Conservation (phyloP, 129 eudicot species). For the Chrysanthemum makinoi region DNA sequence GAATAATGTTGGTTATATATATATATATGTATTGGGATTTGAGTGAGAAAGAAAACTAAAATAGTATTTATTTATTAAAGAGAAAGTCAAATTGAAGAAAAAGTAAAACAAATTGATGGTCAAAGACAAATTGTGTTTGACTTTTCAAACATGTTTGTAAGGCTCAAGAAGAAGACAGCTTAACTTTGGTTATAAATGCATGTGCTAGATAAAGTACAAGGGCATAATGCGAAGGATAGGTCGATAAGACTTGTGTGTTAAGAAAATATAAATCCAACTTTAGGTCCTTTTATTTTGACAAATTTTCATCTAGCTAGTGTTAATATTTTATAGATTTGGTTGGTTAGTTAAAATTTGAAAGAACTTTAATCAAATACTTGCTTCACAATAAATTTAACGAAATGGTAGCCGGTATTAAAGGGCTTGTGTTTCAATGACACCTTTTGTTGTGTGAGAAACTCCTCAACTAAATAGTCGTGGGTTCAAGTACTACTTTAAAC, state of each 20-base stretch:
- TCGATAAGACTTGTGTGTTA: slow-evolving; percentile 8
- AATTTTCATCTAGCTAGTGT: not conserved
- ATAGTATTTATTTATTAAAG: slow-evolving; percentile 11
- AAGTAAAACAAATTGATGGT: slow-evolving; percentile 26
- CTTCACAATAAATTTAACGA: not conserved
- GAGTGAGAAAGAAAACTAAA: slow-evolving; percentile 10
- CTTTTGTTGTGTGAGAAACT: too few relatives aligned
- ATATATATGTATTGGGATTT: slow-evolving; percentile 11
- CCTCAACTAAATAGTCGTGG: too few relatives aligned
- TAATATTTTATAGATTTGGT: not conserved
- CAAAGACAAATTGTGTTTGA: slow-evolving; percentile 28
- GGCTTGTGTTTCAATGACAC: too few relatives aligned
- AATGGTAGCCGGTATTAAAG: too few relatives aligned
- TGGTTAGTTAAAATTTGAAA: not conserved
- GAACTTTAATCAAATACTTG: not conserved
- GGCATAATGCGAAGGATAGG: slow-evolving; percentile 20
- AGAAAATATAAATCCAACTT: not conserved
- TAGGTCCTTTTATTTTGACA: slow-evolving; percentile 15
- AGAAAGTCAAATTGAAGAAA: slow-evolving; percentile 38
- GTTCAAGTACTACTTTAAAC: too few relatives aligned
- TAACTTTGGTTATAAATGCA: slow-evolving; percentile 27
- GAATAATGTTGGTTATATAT: slow-evolving; percentile 20
- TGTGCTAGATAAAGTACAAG: slow-evolving; percentile 22
- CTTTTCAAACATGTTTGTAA: slow-evolving; percentile 29
- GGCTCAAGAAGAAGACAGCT: slow-evolving; percentile 32